Conservation (phyloP, 1,284 basidiomycete species). For the Mycosarcoma mackinlayi region DNA sequence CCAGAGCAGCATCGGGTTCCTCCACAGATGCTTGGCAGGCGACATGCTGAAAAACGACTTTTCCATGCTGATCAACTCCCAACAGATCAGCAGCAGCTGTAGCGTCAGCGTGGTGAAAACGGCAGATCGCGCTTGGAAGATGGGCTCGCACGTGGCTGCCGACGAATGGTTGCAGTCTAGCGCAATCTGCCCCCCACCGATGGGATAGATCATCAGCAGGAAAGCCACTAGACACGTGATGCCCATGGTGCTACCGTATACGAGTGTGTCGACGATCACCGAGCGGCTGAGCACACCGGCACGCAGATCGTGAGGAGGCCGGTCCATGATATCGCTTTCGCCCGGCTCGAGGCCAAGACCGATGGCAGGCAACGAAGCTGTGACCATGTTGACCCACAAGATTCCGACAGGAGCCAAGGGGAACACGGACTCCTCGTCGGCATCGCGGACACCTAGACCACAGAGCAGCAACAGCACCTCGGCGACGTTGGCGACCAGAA, state of each 20-base stretch:
- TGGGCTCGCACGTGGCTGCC: constrained; percentile 45
- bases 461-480: constrained; percentile 61
- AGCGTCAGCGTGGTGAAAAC: constrained; percentile 60
- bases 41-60: constrained; percentile 56
- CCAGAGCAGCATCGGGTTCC: constrained; percentile 60
- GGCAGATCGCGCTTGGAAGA: constrained; percentile 61
- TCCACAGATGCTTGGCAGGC: constrained; percentile 53
- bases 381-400: constrained; percentile 62
- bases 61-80: constrained; percentile 62
- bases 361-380: constrained; percentile 59
- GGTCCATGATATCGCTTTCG: constrained; percentile 58
- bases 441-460: constrained; percentile 60
- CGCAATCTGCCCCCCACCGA: constrained; percentile 52
- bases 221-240: constrained; percentile 59
- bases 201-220: constrained; percentile 59
- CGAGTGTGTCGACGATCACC: constrained; percentile 61
- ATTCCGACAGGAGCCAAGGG: constrained; percentile 61
- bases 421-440: constrained; percentile 55
- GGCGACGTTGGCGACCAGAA: constrained; percentile 62
- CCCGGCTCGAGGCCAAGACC: constrained; percentile 60
- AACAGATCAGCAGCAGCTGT: constrained; percentile 58
- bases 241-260: constrained; percentile 61
- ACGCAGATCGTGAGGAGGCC: constrained; percentile 54
- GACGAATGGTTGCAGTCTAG: constrained; percentile 59
- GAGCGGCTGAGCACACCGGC: constrained; percentile 56